Evolutionary conservation across 2,329 filamentous ascomycete species (phyloP).

Genomic region (Fusarium protoensiforme): DNA sequence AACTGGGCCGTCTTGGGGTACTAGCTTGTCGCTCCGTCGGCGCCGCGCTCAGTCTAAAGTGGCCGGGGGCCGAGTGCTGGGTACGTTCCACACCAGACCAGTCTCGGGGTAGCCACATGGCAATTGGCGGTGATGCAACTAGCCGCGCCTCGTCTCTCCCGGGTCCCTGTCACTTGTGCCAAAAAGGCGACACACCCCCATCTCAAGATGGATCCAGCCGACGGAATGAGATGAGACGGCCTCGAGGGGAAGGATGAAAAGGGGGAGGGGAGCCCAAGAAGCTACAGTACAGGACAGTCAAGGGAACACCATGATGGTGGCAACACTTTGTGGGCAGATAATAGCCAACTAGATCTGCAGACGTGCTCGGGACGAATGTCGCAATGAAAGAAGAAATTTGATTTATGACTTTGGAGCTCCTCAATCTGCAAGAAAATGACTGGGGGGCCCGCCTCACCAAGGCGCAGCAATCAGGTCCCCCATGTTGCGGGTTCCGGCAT

Average conservation of each 20-base stretch:
- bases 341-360: not conserved
- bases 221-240: not conserved
- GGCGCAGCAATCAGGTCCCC: constrained; percentile 11
- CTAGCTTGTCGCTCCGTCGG: constrained; percentile 18
- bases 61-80: constrained; percentile 13
- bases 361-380: not conserved
- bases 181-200: not conserved
- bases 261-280: not conserved
- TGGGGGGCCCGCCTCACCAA: constrained; percentile 2
- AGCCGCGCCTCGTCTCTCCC: not conserved
- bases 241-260: not conserved
- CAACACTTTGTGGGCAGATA: not conserved
- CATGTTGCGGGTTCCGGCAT: not conserved
- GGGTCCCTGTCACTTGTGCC: not conserved
- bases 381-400: constrained; percentile 18
- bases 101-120: constrained; percentile 30
- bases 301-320: not conserved
- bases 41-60: constrained; percentile 11
- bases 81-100: constrained; percentile 1
- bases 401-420: constrained; percentile 6
- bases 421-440: constrained; percentile 13
- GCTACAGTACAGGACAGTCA: not conserved
- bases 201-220: not conserved
- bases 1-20: not conserved
- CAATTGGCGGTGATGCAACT: constrained; percentile 9